These are phyloP conservation scores for Hyaloscypha finlandica DNA, from an alignment of 495 filamentous ascomycete species.

Conservation along the genomic window DNA sequence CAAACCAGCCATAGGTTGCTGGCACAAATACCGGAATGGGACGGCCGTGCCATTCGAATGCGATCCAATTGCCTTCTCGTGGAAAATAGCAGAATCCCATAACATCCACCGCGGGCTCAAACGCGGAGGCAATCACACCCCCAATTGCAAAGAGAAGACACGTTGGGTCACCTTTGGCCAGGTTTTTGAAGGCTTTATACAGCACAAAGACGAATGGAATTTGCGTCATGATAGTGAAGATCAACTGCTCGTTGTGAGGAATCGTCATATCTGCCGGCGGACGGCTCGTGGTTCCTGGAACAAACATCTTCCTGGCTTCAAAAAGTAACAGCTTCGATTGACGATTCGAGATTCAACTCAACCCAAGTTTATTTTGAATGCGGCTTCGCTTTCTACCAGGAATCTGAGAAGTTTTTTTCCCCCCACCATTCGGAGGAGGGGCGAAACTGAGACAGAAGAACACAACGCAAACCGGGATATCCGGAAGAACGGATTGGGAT, in stretches of 20 bases:
- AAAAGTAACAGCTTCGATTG: too few relatives aligned
- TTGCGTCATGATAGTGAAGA: neutral
- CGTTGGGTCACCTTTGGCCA: neutral
- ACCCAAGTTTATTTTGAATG: too few relatives aligned
- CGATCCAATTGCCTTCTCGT: neutral
- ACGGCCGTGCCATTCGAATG: neutral
- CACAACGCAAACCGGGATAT: too few relatives aligned
- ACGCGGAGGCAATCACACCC: neutral
- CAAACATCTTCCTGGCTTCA: neutral
- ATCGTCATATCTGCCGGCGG: neutral
- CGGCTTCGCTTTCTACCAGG: too few relatives aligned
- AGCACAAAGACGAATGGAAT: neutral
- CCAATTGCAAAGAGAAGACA: neutral
- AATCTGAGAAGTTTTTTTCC: too few relatives aligned
- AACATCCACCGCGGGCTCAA: neutral
- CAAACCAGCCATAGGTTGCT: neutral
- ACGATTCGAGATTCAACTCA: too few relatives aligned
- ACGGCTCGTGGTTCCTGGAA: neutral
- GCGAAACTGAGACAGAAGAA: too few relatives aligned
- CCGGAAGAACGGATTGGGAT: too few relatives aligned
- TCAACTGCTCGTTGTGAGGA: neutral
- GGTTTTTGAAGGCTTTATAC: neutral
- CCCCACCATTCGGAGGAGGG: too few relatives aligned
- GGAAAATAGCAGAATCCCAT: conserved; percentile 1
- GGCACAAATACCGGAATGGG: neutral